Evolutionary conservation across 345 rosid species (phyloP), one percentile per base, ranked within the genome.

Genomic region (Cardamine occulta): DNA sequence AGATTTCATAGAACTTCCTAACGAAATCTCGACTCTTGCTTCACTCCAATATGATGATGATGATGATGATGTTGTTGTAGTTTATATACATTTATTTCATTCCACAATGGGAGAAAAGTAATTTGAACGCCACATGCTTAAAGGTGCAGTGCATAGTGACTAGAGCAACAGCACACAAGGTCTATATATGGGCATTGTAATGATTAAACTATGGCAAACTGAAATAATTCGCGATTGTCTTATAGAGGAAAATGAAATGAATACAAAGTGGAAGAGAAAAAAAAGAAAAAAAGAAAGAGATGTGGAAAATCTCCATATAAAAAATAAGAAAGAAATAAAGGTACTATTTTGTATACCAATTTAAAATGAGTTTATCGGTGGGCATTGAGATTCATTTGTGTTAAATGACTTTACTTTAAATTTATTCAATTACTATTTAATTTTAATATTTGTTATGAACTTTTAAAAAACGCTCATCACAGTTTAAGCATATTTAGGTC

Each of bases 101-200:
- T 14, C 54, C 62, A 59, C 26, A 67, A 59, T 5, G 67, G 54
- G 68, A 59, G 65, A 65, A 66, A 60, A 28, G 68, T 37, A 23
- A 18, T 58, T 54, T 59, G 53, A 57, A 63, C 28, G 32, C 61
- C 73, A 59, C 73, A 67, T 67, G 73, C 60, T 35, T 24, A 8
- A 24, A 58, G 10, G 51, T 9, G 10, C 45, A 31, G 37, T 32
- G 45, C 31, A 48, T 67, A 67, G 62, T 75, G 79, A 51, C 79
- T 75, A 48, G 51, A 49, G 79, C 51, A 66, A 58, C 68, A 74
- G 4, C 66, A 48, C 78, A 74, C 44, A 23, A 58, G 67, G 67
- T 57, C n/a, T 72, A 17, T 52, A 45, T 45, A 45, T 63, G 44
- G 76, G 8, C 2, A 28, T n/a, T 45, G 65, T 66, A 34, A 64